A percentile compares a stretch with the other conserved stretches of the same genome.
Evolutionary conservation across 768 basidiomycete genomes (phyloP).

Genomic region (Boletus sp.): DNA sequence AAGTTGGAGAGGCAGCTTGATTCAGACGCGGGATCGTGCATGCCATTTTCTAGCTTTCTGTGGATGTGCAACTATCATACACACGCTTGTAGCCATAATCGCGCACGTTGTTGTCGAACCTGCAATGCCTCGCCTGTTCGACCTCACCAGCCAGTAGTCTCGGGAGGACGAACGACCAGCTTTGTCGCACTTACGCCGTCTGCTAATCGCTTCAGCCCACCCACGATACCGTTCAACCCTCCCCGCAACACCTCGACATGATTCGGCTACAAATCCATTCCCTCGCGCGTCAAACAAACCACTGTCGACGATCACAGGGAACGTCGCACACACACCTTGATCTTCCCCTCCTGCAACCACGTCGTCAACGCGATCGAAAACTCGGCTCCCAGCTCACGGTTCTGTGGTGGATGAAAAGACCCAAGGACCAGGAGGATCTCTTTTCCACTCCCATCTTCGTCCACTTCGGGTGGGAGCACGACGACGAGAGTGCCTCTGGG

Average conservation of each 20-base stretch:
- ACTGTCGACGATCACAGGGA: neutral
- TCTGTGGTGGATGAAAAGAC: neutral
- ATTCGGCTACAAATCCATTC: conserved; percentile 30
- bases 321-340: conserved; percentile 14
- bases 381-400: conserved; percentile 3
- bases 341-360: conserved; percentile 14
- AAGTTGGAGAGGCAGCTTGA: no score
- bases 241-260: conserved; percentile 35
- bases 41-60: neutral
- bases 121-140: neutral
- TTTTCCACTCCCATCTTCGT: conserved; percentile 1
- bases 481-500: conserved; percentile 28
- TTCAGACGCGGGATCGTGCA: no score
- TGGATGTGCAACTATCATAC: neutral
- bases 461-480: neutral
- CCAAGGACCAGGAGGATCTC: neutral
- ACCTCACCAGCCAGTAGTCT: neutral
- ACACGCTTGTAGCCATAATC: conserved; percentile 3
- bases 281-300: neutral
- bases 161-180: conserved; percentile 27
- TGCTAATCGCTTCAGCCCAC: conserved; percentile 31
- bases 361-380: conserved; percentile 8
- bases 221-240: conserved; percentile 35
- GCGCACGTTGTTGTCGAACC: neutral
- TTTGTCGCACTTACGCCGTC: conserved; percentile 37